Evolutionary conservation across 179 eudicot species (phyloP).

Genomic region (Spergularia azorica): DNA sequence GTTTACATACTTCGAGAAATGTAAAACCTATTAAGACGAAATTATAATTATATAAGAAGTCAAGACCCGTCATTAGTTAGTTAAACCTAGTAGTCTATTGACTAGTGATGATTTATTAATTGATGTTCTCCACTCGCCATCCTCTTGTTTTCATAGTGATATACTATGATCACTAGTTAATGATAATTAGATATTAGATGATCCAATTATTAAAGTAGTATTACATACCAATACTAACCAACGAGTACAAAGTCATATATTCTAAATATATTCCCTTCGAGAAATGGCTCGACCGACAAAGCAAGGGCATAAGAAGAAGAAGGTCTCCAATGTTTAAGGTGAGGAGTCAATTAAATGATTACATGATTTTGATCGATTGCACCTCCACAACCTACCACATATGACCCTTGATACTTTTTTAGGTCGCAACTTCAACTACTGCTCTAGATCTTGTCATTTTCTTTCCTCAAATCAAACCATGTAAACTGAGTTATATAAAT

Average conservation of each 20-base stretch:
- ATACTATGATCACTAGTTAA: neutral
- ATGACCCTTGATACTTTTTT: neutral
- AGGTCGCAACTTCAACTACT: slow-evolving; percentile 11
- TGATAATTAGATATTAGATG: neutral
- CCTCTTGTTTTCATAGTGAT: neutral
- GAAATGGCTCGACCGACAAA: slow-evolving; percentile 29
- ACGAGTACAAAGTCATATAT: neutral
- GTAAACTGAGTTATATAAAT: no score
- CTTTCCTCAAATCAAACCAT: neutral
- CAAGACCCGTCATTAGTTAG: no score
- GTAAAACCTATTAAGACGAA: no score
- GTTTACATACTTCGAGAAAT: no score
- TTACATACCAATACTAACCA: neutral
- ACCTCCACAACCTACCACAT: slow-evolving; percentile 28
- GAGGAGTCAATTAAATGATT: neutral
- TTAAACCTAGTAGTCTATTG: no score
- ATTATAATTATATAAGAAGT: no score
- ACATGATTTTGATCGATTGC: slow-evolving; percentile 20
- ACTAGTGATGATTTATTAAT: no score
- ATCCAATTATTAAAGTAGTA: neutral
- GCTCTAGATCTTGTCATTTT: slow-evolving; percentile 22
- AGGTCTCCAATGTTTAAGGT: slow-evolving; percentile 21
- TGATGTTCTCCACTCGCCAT: no score
- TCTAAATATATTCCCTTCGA: neutral
- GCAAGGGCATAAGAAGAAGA: neutral